phyloP scores from a whole-genome alignment of 176 grass and related monocot genomes.

The Rhynchospora tenuis region DNA sequence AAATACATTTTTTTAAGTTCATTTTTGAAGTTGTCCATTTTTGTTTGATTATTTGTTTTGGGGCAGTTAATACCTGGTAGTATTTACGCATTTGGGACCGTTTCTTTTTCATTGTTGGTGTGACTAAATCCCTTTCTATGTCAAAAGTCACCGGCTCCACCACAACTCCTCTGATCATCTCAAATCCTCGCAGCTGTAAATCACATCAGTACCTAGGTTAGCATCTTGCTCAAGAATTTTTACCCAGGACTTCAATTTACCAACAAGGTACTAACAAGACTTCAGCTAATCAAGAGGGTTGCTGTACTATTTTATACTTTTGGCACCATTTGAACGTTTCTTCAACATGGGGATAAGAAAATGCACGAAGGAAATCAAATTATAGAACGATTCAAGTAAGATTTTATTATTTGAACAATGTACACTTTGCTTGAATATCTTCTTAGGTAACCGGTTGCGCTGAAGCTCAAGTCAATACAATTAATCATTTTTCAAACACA shows the following conservation, averaged over 20 bases:
- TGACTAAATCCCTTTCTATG: conserved; percentile 86
- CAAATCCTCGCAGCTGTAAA: conserved; percentile 76
- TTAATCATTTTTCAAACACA: not conserved
- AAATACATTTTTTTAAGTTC: not conserved
- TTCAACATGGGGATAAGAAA: not conserved
- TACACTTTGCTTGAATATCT: too few relatives aligned
- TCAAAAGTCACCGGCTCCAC: conserved; percentile 83
- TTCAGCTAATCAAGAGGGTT: not conserved
- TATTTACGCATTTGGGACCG: conserved; percentile 75
- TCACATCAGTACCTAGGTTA: not conserved
- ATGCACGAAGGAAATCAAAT: not conserved
- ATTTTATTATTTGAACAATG: not conserved
- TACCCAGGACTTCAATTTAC: not conserved
- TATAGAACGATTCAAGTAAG: not conserved
- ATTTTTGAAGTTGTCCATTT: not conserved
- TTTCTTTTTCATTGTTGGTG: conserved; percentile 97
- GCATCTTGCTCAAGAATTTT: not conserved
- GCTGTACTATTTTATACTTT: not conserved
- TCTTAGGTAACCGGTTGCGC: too few relatives aligned
- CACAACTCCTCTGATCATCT: conserved; percentile 69
- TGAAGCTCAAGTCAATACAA: not conserved
- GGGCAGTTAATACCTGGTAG: conserved; percentile 53
- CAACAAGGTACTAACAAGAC: not conserved
- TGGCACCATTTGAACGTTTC: too few relatives aligned
- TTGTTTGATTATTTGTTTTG: not conserved